These are phyloP conservation scores for Amanita rubescens DNA, from an alignment of 768 basidiomycete genomes.

Conservation along the genomic window DNA sequence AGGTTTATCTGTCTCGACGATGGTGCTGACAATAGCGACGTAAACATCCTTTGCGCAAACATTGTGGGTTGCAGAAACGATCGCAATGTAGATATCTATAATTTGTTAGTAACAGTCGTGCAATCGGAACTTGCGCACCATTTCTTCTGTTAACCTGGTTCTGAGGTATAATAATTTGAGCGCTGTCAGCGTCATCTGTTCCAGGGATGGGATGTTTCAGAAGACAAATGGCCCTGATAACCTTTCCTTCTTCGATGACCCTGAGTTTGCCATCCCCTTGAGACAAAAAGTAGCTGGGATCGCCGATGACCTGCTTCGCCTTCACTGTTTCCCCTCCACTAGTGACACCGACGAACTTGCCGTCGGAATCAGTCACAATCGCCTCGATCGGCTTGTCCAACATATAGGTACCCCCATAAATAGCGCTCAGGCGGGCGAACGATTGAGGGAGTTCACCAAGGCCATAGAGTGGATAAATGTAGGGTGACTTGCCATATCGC, in stretches of 20 bases:
- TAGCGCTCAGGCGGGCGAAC: constrained; percentile 95
- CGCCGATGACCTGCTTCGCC: constrained; percentile 96
- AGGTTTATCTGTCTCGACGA: constrained; percentile 91
- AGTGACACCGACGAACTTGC: constrained; percentile 90
- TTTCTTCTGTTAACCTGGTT: constrained; percentile 93
- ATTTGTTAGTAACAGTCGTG: not conserved
- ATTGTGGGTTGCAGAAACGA: constrained; percentile 95
- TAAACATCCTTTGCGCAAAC: constrained; percentile 95
- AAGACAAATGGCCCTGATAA: constrained; percentile 94
- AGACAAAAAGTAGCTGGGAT: constrained; percentile 94
- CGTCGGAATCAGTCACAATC: constrained; percentile 78
- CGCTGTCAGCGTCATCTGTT: constrained; percentile 91
- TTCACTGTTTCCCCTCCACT: constrained; percentile 88
- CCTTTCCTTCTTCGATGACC: constrained; percentile 89
- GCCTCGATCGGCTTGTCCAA: constrained; percentile 91
- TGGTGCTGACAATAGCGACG: constrained; percentile 96
- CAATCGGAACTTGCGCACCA: constrained; percentile 44
- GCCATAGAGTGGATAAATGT: constrained; percentile 98
- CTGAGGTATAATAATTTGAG: constrained; percentile 97
- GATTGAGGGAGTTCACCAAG: constrained; percentile 98
- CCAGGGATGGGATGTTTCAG: constrained; percentile 98
- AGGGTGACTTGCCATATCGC: constrained; percentile 97
- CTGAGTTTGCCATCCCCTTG: constrained; percentile 62
- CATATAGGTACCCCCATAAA: constrained; percentile 99
- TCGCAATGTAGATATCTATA: constrained; percentile 95